phyloP scores from a whole-genome alignment of 2,329 filamentous ascomycete genomes.

The Arthrobotrys pseudoclavata region DNA sequence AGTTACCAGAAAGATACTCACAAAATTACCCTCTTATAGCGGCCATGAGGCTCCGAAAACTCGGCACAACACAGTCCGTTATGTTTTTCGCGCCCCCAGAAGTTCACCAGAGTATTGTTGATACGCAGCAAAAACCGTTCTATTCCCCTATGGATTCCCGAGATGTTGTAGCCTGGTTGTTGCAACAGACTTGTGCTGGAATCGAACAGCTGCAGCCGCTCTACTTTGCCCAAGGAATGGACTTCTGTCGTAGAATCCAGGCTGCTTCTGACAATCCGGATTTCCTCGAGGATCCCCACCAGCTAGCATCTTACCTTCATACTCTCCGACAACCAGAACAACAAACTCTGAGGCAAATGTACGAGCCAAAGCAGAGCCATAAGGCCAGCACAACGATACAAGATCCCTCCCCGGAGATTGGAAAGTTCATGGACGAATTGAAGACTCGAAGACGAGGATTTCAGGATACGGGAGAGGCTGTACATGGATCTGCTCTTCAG shows the following conservation, averaged over 20 bases:
- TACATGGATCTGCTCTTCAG: conserved; percentile 71
- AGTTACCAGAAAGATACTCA: neutral
- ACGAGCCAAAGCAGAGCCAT: conserved; percentile 66
- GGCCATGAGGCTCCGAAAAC: conserved; percentile 76
- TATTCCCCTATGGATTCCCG: conserved; percentile 66
- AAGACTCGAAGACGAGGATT: conserved; percentile 65
- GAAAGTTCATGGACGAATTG: conserved; percentile 65
- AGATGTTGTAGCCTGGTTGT: conserved; percentile 74
- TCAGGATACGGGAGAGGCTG: conserved; percentile 68
- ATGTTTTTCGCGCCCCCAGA: conserved; percentile 71
- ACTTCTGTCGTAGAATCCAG: conserved; percentile 73
- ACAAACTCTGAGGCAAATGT: conserved; percentile 73
- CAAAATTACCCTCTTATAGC: conserved; percentile 18
- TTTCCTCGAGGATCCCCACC: conserved; percentile 65
- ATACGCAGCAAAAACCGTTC: conserved; percentile 58
- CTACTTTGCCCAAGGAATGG: conserved; percentile 73
- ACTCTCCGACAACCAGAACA: conserved; percentile 71
- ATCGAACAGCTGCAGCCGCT: conserved; percentile 74
- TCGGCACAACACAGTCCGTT: conserved; percentile 77
- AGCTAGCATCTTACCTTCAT: conserved; percentile 67
- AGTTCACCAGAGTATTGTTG: conserved; percentile 71
- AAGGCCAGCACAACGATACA: conserved; percentile 61
- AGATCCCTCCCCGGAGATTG: conserved; percentile 64
- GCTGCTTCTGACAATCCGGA: conserved; percentile 68
- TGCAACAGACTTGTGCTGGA: conserved; percentile 74